Conservation (phyloP, 2,329 filamentous ascomycete genomes). For the Aspergillus sp. region DNA sequence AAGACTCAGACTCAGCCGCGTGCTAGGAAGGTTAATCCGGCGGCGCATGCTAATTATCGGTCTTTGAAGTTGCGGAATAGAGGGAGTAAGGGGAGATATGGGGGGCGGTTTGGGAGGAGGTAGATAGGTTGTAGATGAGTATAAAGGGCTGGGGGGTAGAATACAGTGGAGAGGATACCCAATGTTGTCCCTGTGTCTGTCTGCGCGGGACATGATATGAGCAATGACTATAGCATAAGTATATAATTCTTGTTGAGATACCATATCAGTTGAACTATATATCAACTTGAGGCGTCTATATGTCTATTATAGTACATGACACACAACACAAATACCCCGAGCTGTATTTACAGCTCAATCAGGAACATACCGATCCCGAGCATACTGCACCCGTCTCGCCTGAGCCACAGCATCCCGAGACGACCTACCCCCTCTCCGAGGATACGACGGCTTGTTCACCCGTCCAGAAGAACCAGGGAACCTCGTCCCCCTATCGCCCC, state of each 20-base stretch:
- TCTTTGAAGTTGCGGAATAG: conserved; percentile 49
- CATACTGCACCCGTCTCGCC: conserved; percentile 30
- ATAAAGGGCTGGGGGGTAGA: no score
- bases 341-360: conserved; percentile 24
- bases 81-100: conserved; percentile 35
- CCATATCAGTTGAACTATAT: conserved; percentile 10
- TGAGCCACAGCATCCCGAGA: conserved; percentile 21
- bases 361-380: conserved; percentile 36
- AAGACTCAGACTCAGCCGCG: conserved; percentile 15
- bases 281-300: conserved; percentile 6
- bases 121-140: conserved; percentile 13
- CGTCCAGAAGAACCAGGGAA: conserved; percentile 20
- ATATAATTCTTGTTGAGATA: conserved; percentile 20
- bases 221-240: conserved; percentile 15
- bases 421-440: conserved; percentile 16
- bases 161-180: background rate
- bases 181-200: background rate
- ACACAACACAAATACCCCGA: conserved; percentile 3
- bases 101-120: conserved; percentile 41
- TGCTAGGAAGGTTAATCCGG: conserved; percentile 44
- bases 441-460: conserved; percentile 27
- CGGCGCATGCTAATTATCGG: conserved; percentile 52
- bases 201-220: conserved; percentile 13
- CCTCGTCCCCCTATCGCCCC: conserved; percentile 7
- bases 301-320: background rate